phyloP scores from a whole-genome alignment of 768 basidiomycete species.

The Lactarius indigo region DNA sequence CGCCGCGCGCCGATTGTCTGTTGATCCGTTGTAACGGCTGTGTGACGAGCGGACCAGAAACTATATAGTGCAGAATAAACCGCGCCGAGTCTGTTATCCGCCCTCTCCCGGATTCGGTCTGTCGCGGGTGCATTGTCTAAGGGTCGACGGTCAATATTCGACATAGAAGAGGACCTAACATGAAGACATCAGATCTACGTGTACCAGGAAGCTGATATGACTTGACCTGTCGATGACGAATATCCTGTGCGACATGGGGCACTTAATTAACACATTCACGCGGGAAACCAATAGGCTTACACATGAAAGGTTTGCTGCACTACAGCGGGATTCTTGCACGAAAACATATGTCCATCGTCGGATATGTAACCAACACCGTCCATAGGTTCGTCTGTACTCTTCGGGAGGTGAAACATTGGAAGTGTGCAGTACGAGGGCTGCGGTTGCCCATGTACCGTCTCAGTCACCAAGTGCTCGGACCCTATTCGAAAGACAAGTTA shows the following conservation, averaged over 20 bases:
- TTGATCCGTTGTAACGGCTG: not conserved
- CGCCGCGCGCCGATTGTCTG: not conserved
- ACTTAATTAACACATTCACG: not conserved
- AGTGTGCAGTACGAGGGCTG: constrained; percentile 54
- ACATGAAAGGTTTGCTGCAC: constrained; percentile 58
- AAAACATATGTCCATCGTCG: constrained; percentile 52
- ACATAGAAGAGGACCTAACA: not conserved
- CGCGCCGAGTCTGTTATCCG: not conserved
- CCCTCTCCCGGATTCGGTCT: not conserved
- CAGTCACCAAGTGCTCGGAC: constrained; percentile 42
- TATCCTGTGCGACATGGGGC: constrained; percentile 30
- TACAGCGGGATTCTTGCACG: constrained; percentile 51
- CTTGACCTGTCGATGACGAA: constrained; percentile 52
- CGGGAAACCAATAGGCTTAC: constrained; percentile 34
- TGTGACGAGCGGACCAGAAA: not conserved
- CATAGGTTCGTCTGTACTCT: constrained; percentile 30
- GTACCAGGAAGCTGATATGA: constrained; percentile 24
- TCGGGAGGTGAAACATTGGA: constrained; percentile 48
- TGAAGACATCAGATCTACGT: not conserved
- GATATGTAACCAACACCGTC: constrained; percentile 47
- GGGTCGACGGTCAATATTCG: constrained; percentile 35
- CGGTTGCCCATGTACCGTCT: constrained; percentile 37
- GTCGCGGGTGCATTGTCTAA: constrained; percentile 1
- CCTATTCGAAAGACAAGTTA: constrained; percentile 34
- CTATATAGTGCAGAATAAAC: not conserved